Conservation (phyloP, 805 yeast species). For the Pachysolen tannophilus region DNA sequence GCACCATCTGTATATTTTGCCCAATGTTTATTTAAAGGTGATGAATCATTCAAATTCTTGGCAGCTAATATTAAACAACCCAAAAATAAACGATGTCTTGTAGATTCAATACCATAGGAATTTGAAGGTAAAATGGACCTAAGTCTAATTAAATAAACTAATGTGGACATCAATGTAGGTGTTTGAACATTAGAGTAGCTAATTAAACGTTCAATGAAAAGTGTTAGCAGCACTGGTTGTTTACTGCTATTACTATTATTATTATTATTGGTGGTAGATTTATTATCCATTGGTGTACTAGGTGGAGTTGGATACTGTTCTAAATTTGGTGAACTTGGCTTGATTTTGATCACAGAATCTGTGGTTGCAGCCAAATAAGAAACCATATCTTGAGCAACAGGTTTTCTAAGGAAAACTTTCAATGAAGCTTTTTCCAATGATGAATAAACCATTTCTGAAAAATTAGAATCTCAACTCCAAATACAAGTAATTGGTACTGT, state of each 20-base stretch:
- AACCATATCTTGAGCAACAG: conserved; percentile 52
- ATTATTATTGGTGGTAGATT: no score
- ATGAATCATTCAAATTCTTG: conserved; percentile 84
- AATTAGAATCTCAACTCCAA: no score
- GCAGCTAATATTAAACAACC: conserved; percentile 91
- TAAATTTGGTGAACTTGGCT: conserved; percentile 28
- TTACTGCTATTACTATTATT: no score
- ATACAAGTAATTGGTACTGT: no score
- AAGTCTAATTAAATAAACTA: conserved; percentile 74
- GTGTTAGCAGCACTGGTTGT: conserved; percentile 36
- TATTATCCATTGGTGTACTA: conserved; percentile 23
- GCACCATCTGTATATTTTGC: conserved; percentile 85
- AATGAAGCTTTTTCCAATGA: conserved; percentile 38
- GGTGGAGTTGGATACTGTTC: conserved; percentile 31
- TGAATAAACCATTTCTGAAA: conserved; percentile 8
- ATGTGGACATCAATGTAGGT: conserved; percentile 88
- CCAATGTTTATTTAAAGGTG: conserved; percentile 97
- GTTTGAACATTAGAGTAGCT: conserved; percentile 86
- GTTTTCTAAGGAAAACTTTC: conserved; percentile 42
- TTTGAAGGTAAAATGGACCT: conserved; percentile 74
- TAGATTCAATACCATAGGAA: conserved; percentile 87
- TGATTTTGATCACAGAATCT: conserved; percentile 42
- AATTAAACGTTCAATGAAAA: conserved; percentile 68
- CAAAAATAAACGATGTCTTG: conserved; percentile 86
- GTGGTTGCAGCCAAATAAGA: conserved; percentile 51